A percentile compares a stretch with the other conserved stretches of the same genome.
phyloP scores from a whole-genome alignment of 164 flowering plant genomes.

The Piper longum region DNA sequence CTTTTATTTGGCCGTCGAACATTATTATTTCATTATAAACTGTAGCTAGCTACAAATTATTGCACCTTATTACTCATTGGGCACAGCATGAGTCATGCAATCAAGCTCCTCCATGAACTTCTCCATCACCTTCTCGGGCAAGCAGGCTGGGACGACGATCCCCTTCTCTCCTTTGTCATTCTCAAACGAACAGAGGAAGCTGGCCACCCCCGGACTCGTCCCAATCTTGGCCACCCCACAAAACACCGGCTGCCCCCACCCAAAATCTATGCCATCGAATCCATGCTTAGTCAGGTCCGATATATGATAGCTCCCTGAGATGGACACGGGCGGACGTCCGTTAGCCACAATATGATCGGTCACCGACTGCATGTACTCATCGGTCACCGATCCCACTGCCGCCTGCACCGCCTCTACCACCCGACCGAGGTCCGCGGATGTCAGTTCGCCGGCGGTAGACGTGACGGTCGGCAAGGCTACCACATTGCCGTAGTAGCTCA shows the following conservation, averaged over 20 bases:
- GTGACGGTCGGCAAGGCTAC: constrained; percentile 10
- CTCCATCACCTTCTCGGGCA: background rate
- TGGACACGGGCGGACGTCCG: constrained; percentile 18
- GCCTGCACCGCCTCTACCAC: constrained; percentile 13
- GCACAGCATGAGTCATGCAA: background rate
- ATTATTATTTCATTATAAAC: too few species aligned
- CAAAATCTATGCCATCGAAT: background rate
- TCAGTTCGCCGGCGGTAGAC: background rate
- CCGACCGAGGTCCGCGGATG: constrained; percentile 10
- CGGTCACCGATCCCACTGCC: constrained; percentile 10
- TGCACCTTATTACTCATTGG: too few species aligned
- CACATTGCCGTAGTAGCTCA: constrained; percentile 21
- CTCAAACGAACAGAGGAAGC: background rate
- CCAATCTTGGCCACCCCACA: constrained; percentile 1
- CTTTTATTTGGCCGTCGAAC: too few species aligned
- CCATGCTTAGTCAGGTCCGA: constrained; percentile 19
- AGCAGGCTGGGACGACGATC: background rate
- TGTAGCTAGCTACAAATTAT: too few species aligned
- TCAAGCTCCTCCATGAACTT: background rate
- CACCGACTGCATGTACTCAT: constrained; percentile 20
- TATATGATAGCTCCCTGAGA: constrained; percentile 22
- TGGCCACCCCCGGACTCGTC: background rate
- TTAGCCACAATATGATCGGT: constrained; percentile 14
- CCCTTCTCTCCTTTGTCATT: background rate
- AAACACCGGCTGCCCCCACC: constrained; percentile 7